Percentiles rank a stretch among this genome's conserved stretches.
phyloP scores from a whole-genome alignment of 1,139 yeast genomes.

The Protomyces macrosporus region DNA sequence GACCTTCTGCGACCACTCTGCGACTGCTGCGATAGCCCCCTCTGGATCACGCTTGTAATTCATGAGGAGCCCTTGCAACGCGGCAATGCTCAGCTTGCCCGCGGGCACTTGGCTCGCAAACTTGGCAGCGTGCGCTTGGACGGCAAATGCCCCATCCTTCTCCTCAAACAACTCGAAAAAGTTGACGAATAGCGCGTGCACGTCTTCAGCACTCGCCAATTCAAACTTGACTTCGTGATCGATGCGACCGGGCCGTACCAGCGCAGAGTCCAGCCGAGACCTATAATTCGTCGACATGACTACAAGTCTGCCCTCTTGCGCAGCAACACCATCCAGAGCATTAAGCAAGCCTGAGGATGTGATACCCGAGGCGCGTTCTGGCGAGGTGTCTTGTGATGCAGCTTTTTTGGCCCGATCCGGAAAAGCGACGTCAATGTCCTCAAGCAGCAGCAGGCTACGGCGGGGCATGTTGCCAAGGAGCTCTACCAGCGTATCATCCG shows the following conservation, averaged over 20 bases:
- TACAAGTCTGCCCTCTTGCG: constrained; percentile 92
- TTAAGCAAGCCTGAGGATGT: constrained; percentile 91
- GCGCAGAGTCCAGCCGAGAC: constrained; percentile 70
- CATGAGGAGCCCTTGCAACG: constrained; percentile 89
- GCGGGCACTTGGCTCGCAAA: constrained; percentile 45
- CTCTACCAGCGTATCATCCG: constrained; percentile 90
- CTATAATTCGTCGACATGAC: constrained; percentile 99
- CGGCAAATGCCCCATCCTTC: constrained; percentile 43
- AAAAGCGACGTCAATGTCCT: constrained; percentile 95
- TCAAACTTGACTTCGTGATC: constrained; percentile 62
- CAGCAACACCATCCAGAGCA: constrained; percentile 97
- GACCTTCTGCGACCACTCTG: not conserved
- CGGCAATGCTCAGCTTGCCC: constrained; percentile 77
- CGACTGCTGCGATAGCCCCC: constrained; percentile 60
- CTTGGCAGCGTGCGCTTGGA: constrained; percentile 49
- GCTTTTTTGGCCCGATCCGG: constrained; percentile 52
- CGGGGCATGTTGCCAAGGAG: constrained; percentile 94
- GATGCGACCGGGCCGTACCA: constrained; percentile 88
- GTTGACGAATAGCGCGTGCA: constrained; percentile 73
- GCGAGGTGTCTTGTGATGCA: constrained; percentile 47
- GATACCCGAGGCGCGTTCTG: constrained; percentile 58
- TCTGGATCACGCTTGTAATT: constrained; percentile 81
- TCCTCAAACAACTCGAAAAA: constrained; percentile 51
- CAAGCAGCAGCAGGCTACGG: constrained; percentile 73
- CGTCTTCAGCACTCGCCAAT: constrained; percentile 78